A percentile compares a stretch with the other conserved stretches of the same genome.
Conservation (phyloP, 2,329 filamentous ascomycete genomes). For the Apiospora marii region DNA sequence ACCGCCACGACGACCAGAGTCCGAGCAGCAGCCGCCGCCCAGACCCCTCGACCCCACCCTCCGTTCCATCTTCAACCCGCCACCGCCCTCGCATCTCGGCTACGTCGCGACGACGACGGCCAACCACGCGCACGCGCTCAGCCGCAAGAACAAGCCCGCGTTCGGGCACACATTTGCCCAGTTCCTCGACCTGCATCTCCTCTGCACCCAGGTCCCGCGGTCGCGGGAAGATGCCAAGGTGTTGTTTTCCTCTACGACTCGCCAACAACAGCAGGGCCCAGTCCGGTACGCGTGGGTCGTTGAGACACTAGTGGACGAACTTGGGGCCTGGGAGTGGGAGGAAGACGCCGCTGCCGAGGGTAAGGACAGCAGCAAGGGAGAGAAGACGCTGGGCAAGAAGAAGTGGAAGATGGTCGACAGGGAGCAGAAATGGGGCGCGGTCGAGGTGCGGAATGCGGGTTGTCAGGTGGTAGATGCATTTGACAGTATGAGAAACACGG, state of each 20-base stretch:
- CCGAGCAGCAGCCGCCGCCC: conserved; percentile 26
- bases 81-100: conserved; percentile 31
- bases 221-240: conserved; percentile 49
- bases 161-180: conserved; percentile 64
- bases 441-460: conserved; percentile 50
- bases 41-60: conserved; percentile 52
- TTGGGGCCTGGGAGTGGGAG: conserved; percentile 51
- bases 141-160: conserved; percentile 53
- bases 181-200: conserved; percentile 62
- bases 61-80: conserved; percentile 57
- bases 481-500: conserved; percentile 26
- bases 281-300: conserved; percentile 51
- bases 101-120: conserved; percentile 2
- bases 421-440: conserved; percentile 62
- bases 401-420: conserved; percentile 41
- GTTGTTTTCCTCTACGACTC: conserved; percentile 33
- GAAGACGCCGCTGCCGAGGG: not conserved
- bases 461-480: conserved; percentile 50
- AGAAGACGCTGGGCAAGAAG: conserved; percentile 28
- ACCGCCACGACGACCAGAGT: conserved; percentile 19
- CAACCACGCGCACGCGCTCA: conserved; percentile 25
- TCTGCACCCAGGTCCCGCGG: conserved; percentile 56
- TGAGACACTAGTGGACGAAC: conserved; percentile 61
- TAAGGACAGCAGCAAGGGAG: not conserved
- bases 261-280: conserved; percentile 21